A percentile compares a stretch with the other conserved stretches of the same genome.
These are phyloP conservation scores for Bruguiera parviflora DNA, from an alignment of 345 rosid genomes.

Conservation along the genomic window DNA sequence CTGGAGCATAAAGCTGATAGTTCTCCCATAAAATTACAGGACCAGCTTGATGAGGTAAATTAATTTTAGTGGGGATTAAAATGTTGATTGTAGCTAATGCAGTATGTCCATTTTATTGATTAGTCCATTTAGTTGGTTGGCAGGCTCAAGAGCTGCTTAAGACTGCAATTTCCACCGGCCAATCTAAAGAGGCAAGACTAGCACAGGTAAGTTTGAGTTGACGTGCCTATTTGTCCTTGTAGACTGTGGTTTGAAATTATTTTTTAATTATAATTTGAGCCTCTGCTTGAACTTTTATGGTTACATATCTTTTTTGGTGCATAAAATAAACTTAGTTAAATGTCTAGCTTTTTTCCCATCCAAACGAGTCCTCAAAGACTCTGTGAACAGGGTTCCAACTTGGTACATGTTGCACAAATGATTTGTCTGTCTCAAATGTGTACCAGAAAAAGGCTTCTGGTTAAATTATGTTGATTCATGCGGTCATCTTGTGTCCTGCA, in stretches of 20 bases:
- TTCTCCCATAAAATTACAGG: conserved; percentile 52
- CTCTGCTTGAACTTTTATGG: no score
- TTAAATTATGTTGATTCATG: no score
- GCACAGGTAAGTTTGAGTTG: conserved; percentile 69
- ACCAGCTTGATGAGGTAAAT: conserved; percentile 91
- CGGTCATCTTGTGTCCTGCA: no score
- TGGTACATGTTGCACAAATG: no score
- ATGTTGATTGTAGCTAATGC: conserved; percentile 4
- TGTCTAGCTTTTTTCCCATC: no score
- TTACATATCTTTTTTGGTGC: no score
- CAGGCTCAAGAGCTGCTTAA: conserved; percentile 97
- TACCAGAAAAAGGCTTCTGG: no score
- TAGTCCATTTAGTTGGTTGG: conserved; percentile 27
- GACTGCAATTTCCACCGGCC: conserved; percentile 77
- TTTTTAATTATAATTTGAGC: no score
- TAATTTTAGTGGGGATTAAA: conserved; percentile 14
- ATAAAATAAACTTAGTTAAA: no score
- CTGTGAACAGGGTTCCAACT: no score
- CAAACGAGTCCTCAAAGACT: no score
- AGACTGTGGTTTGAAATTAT: background rate
- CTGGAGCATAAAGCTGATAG: conserved; percentile 40
- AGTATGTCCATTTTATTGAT: conserved; percentile 15
- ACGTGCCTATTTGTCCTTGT: background rate
- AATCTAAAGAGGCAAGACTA: conserved; percentile 96
- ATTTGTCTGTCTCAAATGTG: no score